Conservation (phyloP, 192 early-diverging fungal species). For the Diversispora eburnea region DNA sequence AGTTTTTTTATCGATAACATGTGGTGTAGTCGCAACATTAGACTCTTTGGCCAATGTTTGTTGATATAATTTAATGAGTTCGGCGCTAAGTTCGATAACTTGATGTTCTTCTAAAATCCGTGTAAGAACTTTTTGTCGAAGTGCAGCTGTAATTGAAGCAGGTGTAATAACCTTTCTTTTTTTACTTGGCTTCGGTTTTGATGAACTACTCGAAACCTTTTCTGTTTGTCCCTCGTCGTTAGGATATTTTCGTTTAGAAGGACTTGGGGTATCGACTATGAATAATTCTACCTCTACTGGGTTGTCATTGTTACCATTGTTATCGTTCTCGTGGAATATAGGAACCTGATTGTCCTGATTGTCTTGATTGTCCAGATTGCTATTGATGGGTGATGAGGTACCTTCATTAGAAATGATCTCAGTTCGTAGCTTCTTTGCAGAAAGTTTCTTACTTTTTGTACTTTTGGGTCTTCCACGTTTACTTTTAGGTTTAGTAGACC, state of each 20-base stretch:
- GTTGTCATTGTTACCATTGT: too few species aligned
- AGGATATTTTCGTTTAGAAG: too few species aligned
- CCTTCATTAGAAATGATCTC: too few species aligned
- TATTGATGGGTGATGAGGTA: too few species aligned
- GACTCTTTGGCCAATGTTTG: constrained; percentile 19
- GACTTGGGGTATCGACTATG: too few species aligned
- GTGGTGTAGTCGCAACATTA: constrained; percentile 25
- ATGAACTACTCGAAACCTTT: not conserved
- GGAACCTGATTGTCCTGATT: too few species aligned
- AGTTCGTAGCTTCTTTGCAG: too few species aligned
- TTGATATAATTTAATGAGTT: constrained; percentile 37
- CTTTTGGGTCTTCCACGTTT: not conserved
- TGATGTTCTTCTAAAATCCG: constrained; percentile 36
- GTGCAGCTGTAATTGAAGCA: not conserved
- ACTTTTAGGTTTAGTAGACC: not conserved
- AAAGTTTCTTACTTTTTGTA: not conserved
- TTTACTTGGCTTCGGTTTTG: not conserved
- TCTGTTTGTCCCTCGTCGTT: not conserved
- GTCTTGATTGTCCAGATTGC: too few species aligned
- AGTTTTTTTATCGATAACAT: constrained; percentile 55
- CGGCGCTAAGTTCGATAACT: constrained; percentile 36
- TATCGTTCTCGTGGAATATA: too few species aligned
- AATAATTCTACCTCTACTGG: too few species aligned
- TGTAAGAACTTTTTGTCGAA: constrained; percentile 30
- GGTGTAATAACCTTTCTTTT: not conserved